Conservation (phyloP, 495 filamentous ascomycete species). For the Neurospora tetraspora region DNA sequence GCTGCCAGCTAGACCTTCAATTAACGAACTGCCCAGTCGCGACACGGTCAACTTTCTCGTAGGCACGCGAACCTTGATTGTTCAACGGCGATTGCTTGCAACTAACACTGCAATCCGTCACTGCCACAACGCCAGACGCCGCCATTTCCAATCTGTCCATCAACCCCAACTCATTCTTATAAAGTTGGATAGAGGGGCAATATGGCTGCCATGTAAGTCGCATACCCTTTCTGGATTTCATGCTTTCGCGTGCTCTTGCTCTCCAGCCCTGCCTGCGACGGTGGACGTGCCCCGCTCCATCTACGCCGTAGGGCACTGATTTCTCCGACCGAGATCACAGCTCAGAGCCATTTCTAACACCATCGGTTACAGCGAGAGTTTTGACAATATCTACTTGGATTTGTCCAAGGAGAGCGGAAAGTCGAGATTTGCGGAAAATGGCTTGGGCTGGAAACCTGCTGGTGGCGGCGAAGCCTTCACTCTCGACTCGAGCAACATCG, state of each 20-base stretch:
- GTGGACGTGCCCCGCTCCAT: neutral
- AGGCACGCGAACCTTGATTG: neutral
- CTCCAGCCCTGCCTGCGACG: neutral
- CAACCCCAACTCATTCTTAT: neutral
- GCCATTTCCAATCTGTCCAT: neutral
- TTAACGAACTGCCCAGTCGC: neutral
- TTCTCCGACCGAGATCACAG: neutral
- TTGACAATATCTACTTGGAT: constrained; percentile 93
- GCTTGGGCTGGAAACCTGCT: constrained; percentile 87
- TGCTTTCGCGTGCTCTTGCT: neutral
- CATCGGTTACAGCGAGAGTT: constrained; percentile 56
- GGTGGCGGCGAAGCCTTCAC: constrained; percentile 86
- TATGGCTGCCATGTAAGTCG: neutral
- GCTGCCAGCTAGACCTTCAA: neutral
- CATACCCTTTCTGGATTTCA: neutral
- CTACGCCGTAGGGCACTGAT: neutral
- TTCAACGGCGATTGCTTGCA: neutral
- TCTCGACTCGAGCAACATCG: constrained; percentile 71
- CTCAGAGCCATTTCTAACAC: neutral
- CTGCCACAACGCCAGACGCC: neutral
- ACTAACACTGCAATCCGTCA: neutral
- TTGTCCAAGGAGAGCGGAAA: constrained; percentile 82
- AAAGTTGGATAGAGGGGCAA: neutral
- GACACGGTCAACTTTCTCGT: neutral
- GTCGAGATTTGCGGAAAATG: constrained; percentile 86